phyloP scores from a whole-genome alignment of 371 early-diverging fungal species.

The Syncephalis fuscata region DNA sequence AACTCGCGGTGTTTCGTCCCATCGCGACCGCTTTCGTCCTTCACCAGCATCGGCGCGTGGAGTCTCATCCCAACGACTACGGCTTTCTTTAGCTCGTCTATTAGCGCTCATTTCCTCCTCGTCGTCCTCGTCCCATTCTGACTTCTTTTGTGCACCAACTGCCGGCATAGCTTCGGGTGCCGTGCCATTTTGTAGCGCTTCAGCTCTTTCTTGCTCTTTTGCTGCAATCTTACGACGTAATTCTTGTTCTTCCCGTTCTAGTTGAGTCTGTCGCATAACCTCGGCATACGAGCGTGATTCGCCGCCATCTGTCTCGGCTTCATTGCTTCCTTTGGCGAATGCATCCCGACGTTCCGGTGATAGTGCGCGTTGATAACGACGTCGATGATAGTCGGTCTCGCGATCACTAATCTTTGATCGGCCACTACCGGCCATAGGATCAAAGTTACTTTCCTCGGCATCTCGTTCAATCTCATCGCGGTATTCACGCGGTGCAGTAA shows the following conservation, averaged over 20 bases:
- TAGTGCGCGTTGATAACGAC: constrained; percentile 58
- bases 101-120: constrained; percentile 15
- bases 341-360: constrained; percentile 81
- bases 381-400: constrained; percentile 73
- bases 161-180: constrained; percentile 39
- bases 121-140: constrained; percentile 46
- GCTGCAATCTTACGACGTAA: constrained; percentile 52
- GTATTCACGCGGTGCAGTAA: constrained; percentile 71
- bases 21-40: constrained; percentile 28
- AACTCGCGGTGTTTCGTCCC: constrained; percentile 27
- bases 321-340: constrained; percentile 28
- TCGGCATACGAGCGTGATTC: constrained; percentile 63
- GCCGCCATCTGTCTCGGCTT: constrained; percentile 8
- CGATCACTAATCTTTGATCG: constrained; percentile 61
- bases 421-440: constrained; percentile 35
- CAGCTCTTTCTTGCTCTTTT: constrained; percentile 27
- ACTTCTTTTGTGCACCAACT: constrained; percentile 52
- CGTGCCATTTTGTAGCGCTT: constrained; percentile 17
- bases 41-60: constrained; percentile 20
- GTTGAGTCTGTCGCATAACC: constrained; percentile 68
- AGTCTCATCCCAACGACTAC: constrained; percentile 60
- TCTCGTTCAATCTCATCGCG: constrained; percentile 42
- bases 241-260: constrained; percentile 65
- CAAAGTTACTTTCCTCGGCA: constrained; percentile 23
- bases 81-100: constrained; percentile 7